These are phyloP conservation scores for Rosa persica DNA, from an alignment of 306 rosid genomes.

Conservation along the genomic window DNA sequence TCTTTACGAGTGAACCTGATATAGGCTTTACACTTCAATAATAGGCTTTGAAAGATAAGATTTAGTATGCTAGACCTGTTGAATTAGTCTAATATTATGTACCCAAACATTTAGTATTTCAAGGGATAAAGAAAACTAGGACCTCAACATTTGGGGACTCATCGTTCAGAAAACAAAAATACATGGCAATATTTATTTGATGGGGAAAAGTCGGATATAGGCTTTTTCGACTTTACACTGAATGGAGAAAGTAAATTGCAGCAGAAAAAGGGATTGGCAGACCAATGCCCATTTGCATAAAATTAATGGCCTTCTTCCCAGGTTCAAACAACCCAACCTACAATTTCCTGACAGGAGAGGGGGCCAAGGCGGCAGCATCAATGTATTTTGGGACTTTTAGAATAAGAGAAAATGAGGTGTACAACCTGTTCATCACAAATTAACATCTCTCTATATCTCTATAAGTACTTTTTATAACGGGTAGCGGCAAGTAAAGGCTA, in stretches of 20 bases:
- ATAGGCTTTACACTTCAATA: not conserved
- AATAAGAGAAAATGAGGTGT: not conserved
- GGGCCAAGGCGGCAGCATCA: not conserved
- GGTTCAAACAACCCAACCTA: not conserved
- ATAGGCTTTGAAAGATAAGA: not conserved
- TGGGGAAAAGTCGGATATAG: not conserved
- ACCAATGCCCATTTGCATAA: not conserved
- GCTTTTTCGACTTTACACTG: not conserved
- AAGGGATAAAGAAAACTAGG: not conserved
- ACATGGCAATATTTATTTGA: not conserved
- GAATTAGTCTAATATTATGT: not conserved
- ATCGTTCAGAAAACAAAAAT: not conserved
- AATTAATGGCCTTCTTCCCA: not conserved
- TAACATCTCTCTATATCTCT: not conserved
- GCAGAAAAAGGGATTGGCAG: not conserved
- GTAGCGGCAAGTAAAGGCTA: not conserved
- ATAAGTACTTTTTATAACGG: not conserved
- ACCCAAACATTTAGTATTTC: not conserved
- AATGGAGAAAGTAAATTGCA: not conserved
- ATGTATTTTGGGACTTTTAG: not conserved
- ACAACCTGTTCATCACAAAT: not conserved
- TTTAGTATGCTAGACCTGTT: not conserved
- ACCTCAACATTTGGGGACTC: not conserved
- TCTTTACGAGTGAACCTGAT: not conserved
- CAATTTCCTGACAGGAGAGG: not conserved